These are phyloP conservation scores for Sporothrix schenckii DNA, from an alignment of 2,329 filamentous ascomycete genomes.

Conservation along the genomic window DNA sequence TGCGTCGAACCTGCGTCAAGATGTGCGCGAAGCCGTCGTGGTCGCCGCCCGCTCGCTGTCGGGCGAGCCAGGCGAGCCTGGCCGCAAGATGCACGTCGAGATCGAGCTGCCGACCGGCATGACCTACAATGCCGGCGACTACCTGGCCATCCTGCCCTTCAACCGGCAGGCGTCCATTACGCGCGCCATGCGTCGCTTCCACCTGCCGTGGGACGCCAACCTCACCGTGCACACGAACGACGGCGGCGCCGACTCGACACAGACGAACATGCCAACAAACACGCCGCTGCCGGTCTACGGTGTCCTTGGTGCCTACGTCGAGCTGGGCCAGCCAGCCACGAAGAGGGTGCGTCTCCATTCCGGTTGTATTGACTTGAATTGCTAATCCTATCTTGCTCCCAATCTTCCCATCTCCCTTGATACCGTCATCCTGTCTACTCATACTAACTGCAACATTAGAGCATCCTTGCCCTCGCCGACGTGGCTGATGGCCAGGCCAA, in stretches of 20 bases:
- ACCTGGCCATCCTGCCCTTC: constrained; percentile 71
- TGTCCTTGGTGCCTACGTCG: constrained; percentile 69
- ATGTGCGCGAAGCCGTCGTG: constrained; percentile 57
- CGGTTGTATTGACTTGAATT: not conserved
- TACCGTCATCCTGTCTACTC: not conserved
- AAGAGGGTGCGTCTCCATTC: constrained; percentile 43
- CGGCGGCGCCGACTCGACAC: constrained; percentile 54
- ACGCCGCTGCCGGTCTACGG: constrained; percentile 63
- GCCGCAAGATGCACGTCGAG: constrained; percentile 65
- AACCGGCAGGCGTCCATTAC: constrained; percentile 66
- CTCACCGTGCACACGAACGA: constrained; percentile 60
- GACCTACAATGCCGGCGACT: constrained; percentile 73
- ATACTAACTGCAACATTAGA: constrained; percentile 45
- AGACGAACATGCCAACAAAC: constrained; percentile 52
- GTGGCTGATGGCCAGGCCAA: constrained; percentile 39
- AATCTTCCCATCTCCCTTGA: not conserved
- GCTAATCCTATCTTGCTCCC: not conserved
- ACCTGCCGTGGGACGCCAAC: constrained; percentile 68
- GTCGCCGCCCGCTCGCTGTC: constrained; percentile 56
- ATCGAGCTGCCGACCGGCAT: constrained; percentile 67
- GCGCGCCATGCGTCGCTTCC: constrained; percentile 65
- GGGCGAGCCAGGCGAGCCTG: not conserved
- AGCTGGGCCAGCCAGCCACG: constrained; percentile 66
- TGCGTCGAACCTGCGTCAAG: constrained; percentile 53
- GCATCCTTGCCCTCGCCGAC: constrained; percentile 43